Evolutionary conservation across 257 asterid genomes (phyloP), one percentile per base, ranked within the genome.

Genomic region (Cinchona pubescens): DNA sequence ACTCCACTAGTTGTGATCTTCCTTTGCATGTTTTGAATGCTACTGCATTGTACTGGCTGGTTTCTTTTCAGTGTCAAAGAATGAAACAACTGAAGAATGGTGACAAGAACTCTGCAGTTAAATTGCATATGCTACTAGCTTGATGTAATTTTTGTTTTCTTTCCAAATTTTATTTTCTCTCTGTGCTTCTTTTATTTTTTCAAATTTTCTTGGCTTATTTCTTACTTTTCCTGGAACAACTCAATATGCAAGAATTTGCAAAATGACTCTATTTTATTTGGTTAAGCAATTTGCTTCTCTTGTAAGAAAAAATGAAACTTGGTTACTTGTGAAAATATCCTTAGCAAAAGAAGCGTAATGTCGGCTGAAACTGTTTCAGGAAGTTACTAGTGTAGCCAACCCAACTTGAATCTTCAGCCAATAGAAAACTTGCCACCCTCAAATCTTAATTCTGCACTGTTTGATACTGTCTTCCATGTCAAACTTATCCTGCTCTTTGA

Each of bases 1-100:
- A 19, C 35, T 27, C 68, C 53, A 62, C 73, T 9, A 72, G 55
- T 51, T 74, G 80, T 55, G 23, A 53, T 67, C 13, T 32, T 66
- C 48, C 58, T 48, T 42, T 53, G 30, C 32, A 60, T 19, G 30
- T 18, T 21, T 14, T 38, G 40, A 30, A 72, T 59, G 67, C 65
- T 18, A 32, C 72, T 27, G n/a, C 38, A 30, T 40, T 68, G 35
- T 43, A 25, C 69, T 34, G 30, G 69, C 62, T 51, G 62, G 75
- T 76, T 32, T 35, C 25, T 30, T 15, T 35, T 63, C 15, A 15
- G 16, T 0, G 1, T 58, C 7, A 23, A 18, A 40, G 56, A 72
- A 6, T 30, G 67, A 55, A 58, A 53, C 19, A 4, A 23, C 32
- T 48, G 34, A 48, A n/a, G n/a, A n/a, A n/a, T n/a, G n/a, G n/a